phyloP scores from a whole-genome alignment of 2,329 filamentous ascomycete genomes.

The Pyrenochaeta sp. region DNA sequence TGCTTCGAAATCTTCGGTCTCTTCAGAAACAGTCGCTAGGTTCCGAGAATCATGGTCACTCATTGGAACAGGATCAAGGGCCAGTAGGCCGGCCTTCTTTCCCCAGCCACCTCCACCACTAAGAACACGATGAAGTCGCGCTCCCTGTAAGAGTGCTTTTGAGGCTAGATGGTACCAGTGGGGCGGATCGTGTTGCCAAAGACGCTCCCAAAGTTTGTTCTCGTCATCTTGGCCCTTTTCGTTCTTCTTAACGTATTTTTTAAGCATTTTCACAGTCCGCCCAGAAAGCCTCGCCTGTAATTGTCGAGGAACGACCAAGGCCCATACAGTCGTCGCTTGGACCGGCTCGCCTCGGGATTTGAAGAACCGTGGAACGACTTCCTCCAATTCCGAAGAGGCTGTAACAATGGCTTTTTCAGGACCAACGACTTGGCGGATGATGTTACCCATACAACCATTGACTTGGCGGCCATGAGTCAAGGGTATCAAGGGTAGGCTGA shows the following conservation, averaged over 20 bases:
- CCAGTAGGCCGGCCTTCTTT: conserved; percentile 77
- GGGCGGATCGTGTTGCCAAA: conserved; percentile 31
- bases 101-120: conserved; percentile 89
- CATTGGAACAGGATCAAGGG: conserved; percentile 68
- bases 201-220: conserved; percentile 15
- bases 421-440: conserved; percentile 69
- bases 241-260: not conserved
- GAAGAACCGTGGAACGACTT: conserved; percentile 67
- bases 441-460: conserved; percentile 76
- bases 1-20: too few relatives aligned
- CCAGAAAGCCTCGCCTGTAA: not conserved
- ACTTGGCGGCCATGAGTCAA: conserved; percentile 70
- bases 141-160: conserved; percentile 36
- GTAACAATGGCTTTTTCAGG: conserved; percentile 56
- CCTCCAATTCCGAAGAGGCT: conserved; percentile 76
- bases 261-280: conserved; percentile 14
- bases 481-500: conserved; percentile 64
- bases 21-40: too few relatives aligned
- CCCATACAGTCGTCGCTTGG: conserved; percentile 72
- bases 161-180: conserved; percentile 28
- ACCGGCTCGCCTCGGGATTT: conserved; percentile 49
- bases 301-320: conserved; percentile 68
- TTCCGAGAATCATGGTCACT: conserved; percentile 10
- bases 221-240: conserved; percentile 1
- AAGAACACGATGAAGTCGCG: conserved; percentile 61